A percentile compares a stretch with the other conserved stretches of the same genome.
Evolutionary conservation across 441 rosid species (phyloP).

Genomic region (Brassica hybrid): DNA sequence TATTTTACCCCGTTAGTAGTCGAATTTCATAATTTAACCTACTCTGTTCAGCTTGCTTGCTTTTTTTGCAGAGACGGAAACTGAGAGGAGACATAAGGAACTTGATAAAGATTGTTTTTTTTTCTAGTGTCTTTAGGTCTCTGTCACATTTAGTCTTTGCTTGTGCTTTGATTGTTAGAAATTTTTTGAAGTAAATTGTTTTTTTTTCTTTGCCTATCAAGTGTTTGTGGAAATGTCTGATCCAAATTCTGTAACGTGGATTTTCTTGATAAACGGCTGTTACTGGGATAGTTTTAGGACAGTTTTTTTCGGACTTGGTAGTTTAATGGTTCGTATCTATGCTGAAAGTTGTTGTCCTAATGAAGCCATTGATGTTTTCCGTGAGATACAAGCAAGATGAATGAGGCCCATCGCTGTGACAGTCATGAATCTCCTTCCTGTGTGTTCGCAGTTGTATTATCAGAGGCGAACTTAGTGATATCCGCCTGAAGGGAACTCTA

Average conservation of each 20-base stretch:
- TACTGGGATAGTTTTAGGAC: conserved; percentile 26
- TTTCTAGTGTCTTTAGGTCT: conserved; percentile 1
- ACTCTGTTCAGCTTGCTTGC: conserved; percentile 1
- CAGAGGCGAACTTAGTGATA: conserved; percentile 63
- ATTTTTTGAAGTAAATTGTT: not conserved
- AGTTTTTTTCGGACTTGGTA: conserved; percentile 57
- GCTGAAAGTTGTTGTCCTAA: conserved; percentile 48
- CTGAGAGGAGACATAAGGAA: not conserved
- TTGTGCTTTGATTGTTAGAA: not conserved
- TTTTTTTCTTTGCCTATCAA: conserved; percentile 20
- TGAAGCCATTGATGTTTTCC: conserved; percentile 63
- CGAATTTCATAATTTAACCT: not conserved
- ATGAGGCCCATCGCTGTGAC: conserved; percentile 80
- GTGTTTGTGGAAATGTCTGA: conserved; percentile 53
- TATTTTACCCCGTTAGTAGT: too few species aligned
- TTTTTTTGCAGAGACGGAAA: not conserved
- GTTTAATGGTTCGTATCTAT: conserved; percentile 45
- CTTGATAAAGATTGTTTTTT: not conserved
- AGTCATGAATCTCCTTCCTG: conserved; percentile 60
- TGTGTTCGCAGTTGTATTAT: conserved; percentile 52
- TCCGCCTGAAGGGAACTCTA: conserved; percentile 62
- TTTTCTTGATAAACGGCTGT: conserved; percentile 25
- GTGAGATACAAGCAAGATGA: conserved; percentile 60
- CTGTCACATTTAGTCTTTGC: conserved; percentile 6
- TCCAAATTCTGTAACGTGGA: conserved; percentile 22